phyloP scores from a whole-genome alignment of 352 stramenopile species.

The Phytopythium helicoides region DNA sequence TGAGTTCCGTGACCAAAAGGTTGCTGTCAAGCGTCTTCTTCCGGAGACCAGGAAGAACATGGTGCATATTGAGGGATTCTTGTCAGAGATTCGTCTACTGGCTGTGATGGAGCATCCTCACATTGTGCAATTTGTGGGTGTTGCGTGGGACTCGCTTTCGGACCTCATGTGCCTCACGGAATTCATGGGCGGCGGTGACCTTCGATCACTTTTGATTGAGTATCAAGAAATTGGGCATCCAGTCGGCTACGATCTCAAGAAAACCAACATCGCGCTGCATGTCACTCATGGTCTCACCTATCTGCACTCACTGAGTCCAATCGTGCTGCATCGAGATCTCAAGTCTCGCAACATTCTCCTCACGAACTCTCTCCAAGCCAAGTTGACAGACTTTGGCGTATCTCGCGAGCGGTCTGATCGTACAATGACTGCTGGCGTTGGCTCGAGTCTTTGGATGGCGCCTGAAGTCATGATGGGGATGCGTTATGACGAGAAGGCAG shows the following conservation, averaged over 20 bases:
- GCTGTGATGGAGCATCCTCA: conserved; percentile 45
- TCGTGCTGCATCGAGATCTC: conserved; percentile 50
- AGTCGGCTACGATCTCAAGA: conserved; percentile 21
- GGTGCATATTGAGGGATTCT: conserved; percentile 31
- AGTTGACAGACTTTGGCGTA: conserved; percentile 53
- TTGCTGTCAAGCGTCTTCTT: conserved; percentile 40
- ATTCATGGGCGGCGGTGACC: conserved; percentile 47
- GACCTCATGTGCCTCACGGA: conserved; percentile 47
- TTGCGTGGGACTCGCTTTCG: conserved; percentile 50
- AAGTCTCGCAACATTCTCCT: conserved; percentile 70
- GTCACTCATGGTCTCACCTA: conserved; percentile 34
- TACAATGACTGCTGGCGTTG: conserved; percentile 25
- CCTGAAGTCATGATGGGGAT: conserved; percentile 35
- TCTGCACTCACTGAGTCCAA: conserved; percentile 23
- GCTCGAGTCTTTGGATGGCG: conserved; percentile 25
- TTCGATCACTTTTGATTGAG: conserved; percentile 31
- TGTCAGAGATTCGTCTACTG: conserved; percentile 41
- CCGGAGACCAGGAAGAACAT: conserved; percentile 41
- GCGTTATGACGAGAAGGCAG: conserved; percentile 33
- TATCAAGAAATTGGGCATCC: conserved; percentile 16
- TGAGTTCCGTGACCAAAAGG: conserved; percentile 27
- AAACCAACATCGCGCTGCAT: conserved; percentile 33
- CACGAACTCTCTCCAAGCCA: conserved; percentile 28
- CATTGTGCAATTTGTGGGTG: conserved; percentile 50
- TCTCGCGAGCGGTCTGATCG: conserved; percentile 23